phyloP scores from a whole-genome alignment of 2,329 filamentous ascomycete genomes.

The Parastagonospora nodorum region DNA sequence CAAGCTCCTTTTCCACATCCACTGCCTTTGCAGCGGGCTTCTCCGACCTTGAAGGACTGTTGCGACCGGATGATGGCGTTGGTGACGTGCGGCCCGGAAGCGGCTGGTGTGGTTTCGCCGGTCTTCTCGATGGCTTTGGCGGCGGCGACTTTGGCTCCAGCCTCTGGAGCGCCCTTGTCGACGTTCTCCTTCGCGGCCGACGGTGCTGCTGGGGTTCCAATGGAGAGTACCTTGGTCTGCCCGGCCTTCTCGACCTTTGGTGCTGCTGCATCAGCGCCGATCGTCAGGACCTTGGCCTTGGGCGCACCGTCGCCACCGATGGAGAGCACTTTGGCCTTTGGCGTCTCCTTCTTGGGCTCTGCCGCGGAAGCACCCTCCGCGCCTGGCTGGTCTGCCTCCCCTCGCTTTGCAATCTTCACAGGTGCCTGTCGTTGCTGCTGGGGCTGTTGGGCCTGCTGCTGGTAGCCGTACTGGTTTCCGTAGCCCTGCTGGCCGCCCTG shows the following conservation, averaged over 20 bases:
- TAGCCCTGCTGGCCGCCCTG: constrained; percentile 27
- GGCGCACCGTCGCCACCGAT: constrained; percentile 62
- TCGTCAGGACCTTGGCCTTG: constrained; percentile 65
- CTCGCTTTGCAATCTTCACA: constrained; percentile 66
- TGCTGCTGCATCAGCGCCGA: constrained; percentile 59
- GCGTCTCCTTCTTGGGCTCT: constrained; percentile 45
- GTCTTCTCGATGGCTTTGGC: constrained; percentile 92
- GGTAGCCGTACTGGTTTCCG: constrained; percentile 50
- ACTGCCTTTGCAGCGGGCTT: constrained; percentile 71
- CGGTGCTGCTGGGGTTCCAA: constrained; percentile 62
- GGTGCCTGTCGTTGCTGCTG: constrained; percentile 57
- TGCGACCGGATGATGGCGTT: constrained; percentile 80
- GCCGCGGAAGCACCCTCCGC: constrained; percentile 51
- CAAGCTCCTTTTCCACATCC: constrained; percentile 81
- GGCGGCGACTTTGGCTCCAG: constrained; percentile 82
- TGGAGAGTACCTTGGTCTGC: constrained; percentile 74
- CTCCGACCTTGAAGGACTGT: constrained; percentile 71
- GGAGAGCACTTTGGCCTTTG: constrained; percentile 68
- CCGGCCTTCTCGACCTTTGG: constrained; percentile 60
- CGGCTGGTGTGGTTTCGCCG: constrained; percentile 65
- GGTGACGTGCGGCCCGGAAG: constrained; percentile 77
- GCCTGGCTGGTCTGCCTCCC: constrained; percentile 56
- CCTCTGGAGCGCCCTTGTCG: constrained; percentile 60
- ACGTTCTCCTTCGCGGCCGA: constrained; percentile 55
- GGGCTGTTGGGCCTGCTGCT: constrained; percentile 46